Evolutionary conservation across 179 eudicot species (phyloP), one percentile per base, ranked within the genome.

Genomic region (Heliamphora ciliata): DNA sequence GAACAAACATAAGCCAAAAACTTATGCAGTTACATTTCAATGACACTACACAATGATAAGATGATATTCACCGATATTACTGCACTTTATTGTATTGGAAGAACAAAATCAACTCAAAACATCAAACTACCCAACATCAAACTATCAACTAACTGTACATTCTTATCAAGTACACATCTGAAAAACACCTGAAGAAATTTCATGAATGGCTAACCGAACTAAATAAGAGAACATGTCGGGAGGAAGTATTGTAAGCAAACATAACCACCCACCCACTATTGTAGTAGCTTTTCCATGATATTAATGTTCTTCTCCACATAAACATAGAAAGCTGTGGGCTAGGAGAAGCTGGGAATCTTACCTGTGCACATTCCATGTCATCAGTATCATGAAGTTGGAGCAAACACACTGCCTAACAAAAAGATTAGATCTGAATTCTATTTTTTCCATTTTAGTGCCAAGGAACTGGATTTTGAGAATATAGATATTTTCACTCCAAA

Each of bases 401-500:
- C 48, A 10, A 50, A 10, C 58, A 15, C 55, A 72, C 14, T 17
- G 1, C 21, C 31, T 15, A 50, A 50, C 10, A 6, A 55, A 31
- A 14, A 47, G 48, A 3, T 9, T 6, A 50, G 14, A 21, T 21
- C 9, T 74, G 78, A 31, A 52, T 59, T 31, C 84, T 82, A 84
- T 48, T 81, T 86, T 81, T 81, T 86, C 67, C 13, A 74, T 31
- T 18, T 46, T 15, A 59, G 21, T 4, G 71, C 54, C 58, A 70
- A 47, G 46, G 54, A 80, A 46, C 65, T 65, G 8, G 77, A 67
- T 79, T 81, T 88, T 52, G 84, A 81, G 47, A 88, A 86, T 8
- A 86, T 65, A 4, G 81, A 72, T 70, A 83, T 78, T 58, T 83
- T 89, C 81, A 77, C 71, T 66, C 89, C 74, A 0, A 88, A 66